Conservation (phyloP, 1,284 basidiomycete species). For the Gomphus sp. region DNA sequence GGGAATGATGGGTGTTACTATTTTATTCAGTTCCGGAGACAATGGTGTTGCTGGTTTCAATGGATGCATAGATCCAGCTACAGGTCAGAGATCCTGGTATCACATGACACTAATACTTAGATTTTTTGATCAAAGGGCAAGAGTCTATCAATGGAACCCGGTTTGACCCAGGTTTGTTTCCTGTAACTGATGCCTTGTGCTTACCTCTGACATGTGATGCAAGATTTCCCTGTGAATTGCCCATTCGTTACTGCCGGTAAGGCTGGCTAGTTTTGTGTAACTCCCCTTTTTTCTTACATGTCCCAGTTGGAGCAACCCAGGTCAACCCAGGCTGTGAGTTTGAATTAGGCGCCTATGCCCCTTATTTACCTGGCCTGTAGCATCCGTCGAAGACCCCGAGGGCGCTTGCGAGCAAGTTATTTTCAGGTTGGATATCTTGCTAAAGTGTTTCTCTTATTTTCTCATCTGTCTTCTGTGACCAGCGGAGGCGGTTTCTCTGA, state of each 20-base stretch:
- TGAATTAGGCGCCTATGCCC: background rate
- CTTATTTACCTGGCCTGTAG: background rate
- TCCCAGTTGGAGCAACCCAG: slow-evolving; percentile 29
- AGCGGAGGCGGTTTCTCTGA: slow-evolving; percentile 33
- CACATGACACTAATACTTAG: background rate
- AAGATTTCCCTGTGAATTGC: slow-evolving; percentile 18
- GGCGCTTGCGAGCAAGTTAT: slow-evolving; percentile 28
- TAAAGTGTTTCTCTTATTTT: background rate
- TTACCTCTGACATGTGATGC: background rate
- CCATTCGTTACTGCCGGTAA: slow-evolving; percentile 24
- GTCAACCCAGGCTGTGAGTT: slow-evolving; percentile 16
- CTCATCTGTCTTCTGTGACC: slow-evolving; percentile 9
- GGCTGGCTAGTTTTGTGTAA: background rate
- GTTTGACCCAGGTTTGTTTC: slow-evolving; percentile 20
- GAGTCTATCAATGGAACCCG: slow-evolving; percentile 18
- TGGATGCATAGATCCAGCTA: slow-evolving; percentile 21
- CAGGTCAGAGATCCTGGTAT: background rate
- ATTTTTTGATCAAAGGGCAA: slow-evolving; percentile 15
- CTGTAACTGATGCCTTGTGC: background rate
- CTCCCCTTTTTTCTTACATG: background rate
- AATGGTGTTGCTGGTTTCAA: slow-evolving; percentile 23
- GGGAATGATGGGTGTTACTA: slow-evolving; percentile 33
- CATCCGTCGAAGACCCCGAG: slow-evolving; percentile 26
- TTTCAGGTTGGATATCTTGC: slow-evolving; percentile 6
- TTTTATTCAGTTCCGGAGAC: slow-evolving; percentile 43